Base-by-base conservation (phyloP, 192 early-diverging fungal species). In the Coemansia sp. region DNA sequence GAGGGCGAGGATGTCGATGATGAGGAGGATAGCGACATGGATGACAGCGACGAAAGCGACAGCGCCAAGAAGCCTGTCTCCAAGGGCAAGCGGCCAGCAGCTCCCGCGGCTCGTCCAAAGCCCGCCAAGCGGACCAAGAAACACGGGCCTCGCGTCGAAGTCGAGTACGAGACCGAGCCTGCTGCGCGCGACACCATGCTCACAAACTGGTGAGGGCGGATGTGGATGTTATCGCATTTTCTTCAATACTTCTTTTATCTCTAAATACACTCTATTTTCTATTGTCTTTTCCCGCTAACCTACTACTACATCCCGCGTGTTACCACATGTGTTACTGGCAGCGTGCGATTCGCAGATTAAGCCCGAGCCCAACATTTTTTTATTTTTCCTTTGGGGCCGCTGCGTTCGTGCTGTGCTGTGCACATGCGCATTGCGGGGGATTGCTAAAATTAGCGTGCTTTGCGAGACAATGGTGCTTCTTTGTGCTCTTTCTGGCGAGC, bases 1-100 rank as follows among this genome's bases (percentile, higher is more conserved):
- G 87, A 88, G 63, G 84, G 76, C 17, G 89, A 90, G 15, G 77
- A 76, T 19, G 69, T 19, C 7, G 32, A 35, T 29, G 89, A 90
- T 31, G 88, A 88, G 32, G 84, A 88, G 39, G 86, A 85, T 40
- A 87, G 88, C 32, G 86, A 77, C 20, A 88, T 89, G 29, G 27
- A 64, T 6, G 72, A 68, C 36, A 64, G 69, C 54, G 83, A 64
- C 20, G 84, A 79, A 11, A 60, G 58, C 46, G 87, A 89, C 36
- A 86, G 88, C 57, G 27, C 63, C 25, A 70, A 60, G 62, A 58
- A 58, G 56, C 35, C 56, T 6, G 12, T 38, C 7, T 60, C 67
- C 17, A 74, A 73, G 64, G 56, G 62, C 53, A 76, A 84, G 61
- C 71, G 70, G 25, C 49, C 81, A 38, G 71, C 74, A 41, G 66